Conservation (phyloP, 2,329 filamentous ascomycete species). For the Aschersonia sp. region DNA sequence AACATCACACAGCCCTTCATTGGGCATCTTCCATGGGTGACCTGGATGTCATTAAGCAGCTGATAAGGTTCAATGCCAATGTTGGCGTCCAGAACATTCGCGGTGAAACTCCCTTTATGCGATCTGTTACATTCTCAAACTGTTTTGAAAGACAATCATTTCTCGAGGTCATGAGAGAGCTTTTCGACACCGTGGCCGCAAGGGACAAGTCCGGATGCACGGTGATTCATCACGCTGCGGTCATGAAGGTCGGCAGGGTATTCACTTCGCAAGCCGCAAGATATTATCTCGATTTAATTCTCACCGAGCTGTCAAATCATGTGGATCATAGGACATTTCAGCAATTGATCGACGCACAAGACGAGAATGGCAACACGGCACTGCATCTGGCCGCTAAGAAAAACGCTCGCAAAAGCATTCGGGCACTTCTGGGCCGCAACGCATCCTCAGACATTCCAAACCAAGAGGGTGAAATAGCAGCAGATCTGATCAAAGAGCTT, state of each 20-base stretch:
- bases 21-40: slow-evolving; percentile 98
- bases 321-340: slow-evolving; percentile 65
- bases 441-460: slow-evolving; percentile 76
- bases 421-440: slow-evolving; percentile 63
- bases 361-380: slow-evolving; percentile 81
- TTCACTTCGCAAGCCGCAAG: slow-evolving; percentile 79
- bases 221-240: slow-evolving; percentile 87
- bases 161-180: slow-evolving; percentile 65
- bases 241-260: slow-evolving; percentile 66
- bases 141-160: slow-evolving; percentile 91
- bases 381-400: slow-evolving; percentile 61
- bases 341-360: slow-evolving; percentile 64
- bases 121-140: slow-evolving; percentile 90
- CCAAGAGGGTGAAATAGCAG: slow-evolving; percentile 65
- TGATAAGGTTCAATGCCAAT: slow-evolving; percentile 68
- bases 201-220: slow-evolving; percentile 72
- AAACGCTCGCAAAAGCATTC: slow-evolving; percentile 79
- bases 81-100: slow-evolving; percentile 55
- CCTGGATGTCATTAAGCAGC: slow-evolving; percentile 74
- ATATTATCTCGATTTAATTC: slow-evolving; percentile 84
- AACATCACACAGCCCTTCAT: slow-evolving; percentile 83
- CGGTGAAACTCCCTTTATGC: slow-evolving; percentile 86
- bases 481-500: slow-evolving; percentile 64
- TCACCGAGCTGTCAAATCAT: slow-evolving; percentile 73
- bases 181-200: slow-evolving; percentile 67